A percentile compares a stretch with the other conserved stretches of the same genome.
These are phyloP conservation scores for Neophaeococcomyces mojaviensis DNA, from an alignment of 2,329 filamentous ascomycete genomes.

Conservation along the genomic window DNA sequence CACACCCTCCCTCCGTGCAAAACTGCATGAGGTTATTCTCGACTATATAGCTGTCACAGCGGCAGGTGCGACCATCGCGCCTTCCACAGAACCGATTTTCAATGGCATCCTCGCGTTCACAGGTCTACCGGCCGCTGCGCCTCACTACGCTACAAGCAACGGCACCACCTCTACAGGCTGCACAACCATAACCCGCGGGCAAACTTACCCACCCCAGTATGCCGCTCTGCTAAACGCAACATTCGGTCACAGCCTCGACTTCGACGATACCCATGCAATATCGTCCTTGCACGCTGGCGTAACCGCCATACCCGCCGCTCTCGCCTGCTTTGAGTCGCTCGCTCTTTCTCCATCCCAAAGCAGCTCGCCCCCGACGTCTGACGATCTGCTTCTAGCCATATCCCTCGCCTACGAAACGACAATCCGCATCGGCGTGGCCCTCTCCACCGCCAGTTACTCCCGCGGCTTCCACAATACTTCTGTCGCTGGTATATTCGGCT, in stretches of 20 bases:
- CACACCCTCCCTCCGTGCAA: slow-evolving; percentile 11
- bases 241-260: slow-evolving; percentile 38
- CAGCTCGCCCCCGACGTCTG: neutral
- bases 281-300: slow-evolving; percentile 37
- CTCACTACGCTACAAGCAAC: neutral
- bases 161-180: slow-evolving; percentile 1
- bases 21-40: slow-evolving; percentile 20
- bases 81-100: slow-evolving; percentile 18
- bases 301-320: slow-evolving; percentile 26
- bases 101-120: slow-evolving; percentile 14
- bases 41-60: slow-evolving; percentile 21
- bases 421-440: slow-evolving; percentile 28
- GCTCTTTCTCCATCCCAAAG: slow-evolving; percentile 5
- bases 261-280: slow-evolving; percentile 39
- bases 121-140: too few species aligned
- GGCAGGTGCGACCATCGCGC: slow-evolving; percentile 15
- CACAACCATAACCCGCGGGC: slow-evolving; percentile 18
- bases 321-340: slow-evolving; percentile 28
- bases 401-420: slow-evolving; percentile 29
- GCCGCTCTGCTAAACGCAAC: slow-evolving; percentile 37
- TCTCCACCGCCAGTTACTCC: slow-evolving; percentile 28
- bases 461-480: slow-evolving; percentile 34
- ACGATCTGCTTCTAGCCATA: slow-evolving; percentile 27
- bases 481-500: slow-evolving; percentile 32
- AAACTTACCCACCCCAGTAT: slow-evolving; percentile 27